These are phyloP conservation scores for Rheum nobile DNA, from an alignment of 148 eudicot genomes.

Conservation along the genomic window DNA sequence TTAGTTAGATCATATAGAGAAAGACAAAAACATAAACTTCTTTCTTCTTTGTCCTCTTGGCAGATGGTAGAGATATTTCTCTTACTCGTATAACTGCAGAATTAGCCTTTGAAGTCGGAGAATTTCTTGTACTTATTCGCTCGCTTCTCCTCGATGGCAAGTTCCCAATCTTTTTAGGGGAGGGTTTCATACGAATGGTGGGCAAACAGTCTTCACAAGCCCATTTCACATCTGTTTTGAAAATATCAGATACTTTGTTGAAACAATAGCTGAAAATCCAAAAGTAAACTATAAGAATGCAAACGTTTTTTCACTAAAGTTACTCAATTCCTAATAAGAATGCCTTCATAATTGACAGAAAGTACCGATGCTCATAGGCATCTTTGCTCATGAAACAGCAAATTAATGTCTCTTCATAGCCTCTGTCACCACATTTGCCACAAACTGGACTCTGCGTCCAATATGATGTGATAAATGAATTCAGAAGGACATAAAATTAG, in stretches of 20 bases:
- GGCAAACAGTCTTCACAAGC: conserved; percentile 37
- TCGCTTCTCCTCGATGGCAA: conserved; percentile 7
- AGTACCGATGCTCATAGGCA: conserved; percentile 49
- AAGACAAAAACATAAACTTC: conserved; percentile 7
- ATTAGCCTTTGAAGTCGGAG: neutral
- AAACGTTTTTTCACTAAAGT: neutral
- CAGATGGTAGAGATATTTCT: neutral
- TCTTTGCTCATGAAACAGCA: conserved; percentile 42
- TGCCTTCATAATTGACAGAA: neutral
- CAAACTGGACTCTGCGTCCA: no score
- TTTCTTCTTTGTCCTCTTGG: neutral
- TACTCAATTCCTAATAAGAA: neutral
- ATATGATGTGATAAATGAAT: no score
- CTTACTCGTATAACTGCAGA: neutral
- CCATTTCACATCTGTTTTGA: conserved; percentile 44
- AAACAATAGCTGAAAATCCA: conserved; percentile 43
- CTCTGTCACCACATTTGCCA: conserved; percentile 24
- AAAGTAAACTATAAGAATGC: neutral
- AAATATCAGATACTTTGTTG: conserved; percentile 23
- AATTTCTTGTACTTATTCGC: neutral
- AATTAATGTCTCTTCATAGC: conserved; percentile 35
- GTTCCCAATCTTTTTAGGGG: neutral
- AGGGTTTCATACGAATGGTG: conserved; percentile 3
- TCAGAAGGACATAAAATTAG: no score
- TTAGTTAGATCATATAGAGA: neutral